phyloP scores from a whole-genome alignment of 202 grass and related monocot species.

The Carex sylvatica region DNA sequence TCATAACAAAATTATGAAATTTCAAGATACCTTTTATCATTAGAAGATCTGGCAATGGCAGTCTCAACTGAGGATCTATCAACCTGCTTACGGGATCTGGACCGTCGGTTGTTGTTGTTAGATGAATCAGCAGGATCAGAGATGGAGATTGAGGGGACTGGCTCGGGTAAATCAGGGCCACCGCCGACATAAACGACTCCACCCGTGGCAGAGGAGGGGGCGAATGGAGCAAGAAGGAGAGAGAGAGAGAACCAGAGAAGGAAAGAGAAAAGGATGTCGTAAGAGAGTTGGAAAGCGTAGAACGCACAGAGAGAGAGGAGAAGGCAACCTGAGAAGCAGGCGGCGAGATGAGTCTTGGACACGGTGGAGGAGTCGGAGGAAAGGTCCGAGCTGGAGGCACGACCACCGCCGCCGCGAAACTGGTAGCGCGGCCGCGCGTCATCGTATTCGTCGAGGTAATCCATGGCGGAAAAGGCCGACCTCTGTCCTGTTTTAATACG shows the following conservation, averaged over 20 bases:
- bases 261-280: conserved; percentile 45
- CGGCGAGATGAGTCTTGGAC: conserved; percentile 38
- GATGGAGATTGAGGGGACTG: neutral
- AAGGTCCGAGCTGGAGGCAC: neutral
- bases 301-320: conserved; percentile 42
- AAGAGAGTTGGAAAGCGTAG: conserved; percentile 38
- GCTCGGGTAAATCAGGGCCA: conserved; percentile 37
- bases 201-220: conserved; percentile 50
- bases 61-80: conserved; percentile 36
- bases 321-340: conserved; percentile 31
- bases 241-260: conserved; percentile 54
- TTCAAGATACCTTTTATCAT: neutral
- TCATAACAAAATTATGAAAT: neutral
- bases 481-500: neutral
- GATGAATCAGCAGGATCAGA: conserved; percentile 20
- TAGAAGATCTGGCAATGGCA: conserved; percentile 12
- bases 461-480: conserved; percentile 35
- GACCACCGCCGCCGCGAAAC: conserved; percentile 34
- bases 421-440: conserved; percentile 53
- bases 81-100: conserved; percentile 31
- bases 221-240: conserved; percentile 68
- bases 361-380: neutral
- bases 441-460: conserved; percentile 73
- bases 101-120: conserved; percentile 24
- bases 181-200: conserved; percentile 60